These are phyloP conservation scores for Larix kaempferi DNA, from an alignment of 75 land plant species.

Conservation along the genomic window DNA sequence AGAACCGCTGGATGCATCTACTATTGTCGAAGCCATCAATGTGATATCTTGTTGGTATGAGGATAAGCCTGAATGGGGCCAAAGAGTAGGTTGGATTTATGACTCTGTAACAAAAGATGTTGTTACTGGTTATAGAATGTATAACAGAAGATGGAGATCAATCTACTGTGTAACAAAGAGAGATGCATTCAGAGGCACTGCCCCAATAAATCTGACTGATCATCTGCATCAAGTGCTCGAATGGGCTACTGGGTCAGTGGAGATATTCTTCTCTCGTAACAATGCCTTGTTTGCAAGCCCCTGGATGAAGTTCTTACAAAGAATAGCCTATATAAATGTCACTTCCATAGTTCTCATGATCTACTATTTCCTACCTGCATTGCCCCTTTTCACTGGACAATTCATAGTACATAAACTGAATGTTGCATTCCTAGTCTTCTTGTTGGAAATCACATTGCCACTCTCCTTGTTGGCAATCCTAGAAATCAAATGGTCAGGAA, in stretches of 20 bases:
- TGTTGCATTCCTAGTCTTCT: slow-evolving; percentile 56
- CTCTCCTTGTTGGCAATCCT: slow-evolving; percentile 75
- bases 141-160: slow-evolving; percentile 89
- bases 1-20: no score
- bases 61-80: slow-evolving; percentile 90
- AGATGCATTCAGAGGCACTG: slow-evolving; percentile 86
- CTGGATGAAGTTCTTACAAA: slow-evolving; percentile 80
- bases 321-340: slow-evolving; percentile 87
- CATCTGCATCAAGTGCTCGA: slow-evolving; percentile 90
- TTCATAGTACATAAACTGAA: slow-evolving; percentile 83
- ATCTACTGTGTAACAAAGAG: slow-evolving; percentile 81
- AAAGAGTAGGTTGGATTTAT: slow-evolving; percentile 85
- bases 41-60: slow-evolving; percentile 93
- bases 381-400: slow-evolving; percentile 78
- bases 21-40: no score
- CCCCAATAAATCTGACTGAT: slow-evolving; percentile 89
- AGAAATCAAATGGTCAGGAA: no score
- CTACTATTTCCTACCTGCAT: slow-evolving; percentile 87
- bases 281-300: slow-evolving; percentile 71
- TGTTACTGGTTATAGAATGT: slow-evolving; percentile 90
- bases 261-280: slow-evolving; percentile 93
- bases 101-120: slow-evolving; percentile 92
- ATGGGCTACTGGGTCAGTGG: slow-evolving; percentile 95
- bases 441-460: slow-evolving; percentile 69
- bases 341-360: slow-evolving; percentile 78